phyloP scores from a whole-genome alignment of 2,329 filamentous ascomycete species.

The Xylariaceae sp. region DNA sequence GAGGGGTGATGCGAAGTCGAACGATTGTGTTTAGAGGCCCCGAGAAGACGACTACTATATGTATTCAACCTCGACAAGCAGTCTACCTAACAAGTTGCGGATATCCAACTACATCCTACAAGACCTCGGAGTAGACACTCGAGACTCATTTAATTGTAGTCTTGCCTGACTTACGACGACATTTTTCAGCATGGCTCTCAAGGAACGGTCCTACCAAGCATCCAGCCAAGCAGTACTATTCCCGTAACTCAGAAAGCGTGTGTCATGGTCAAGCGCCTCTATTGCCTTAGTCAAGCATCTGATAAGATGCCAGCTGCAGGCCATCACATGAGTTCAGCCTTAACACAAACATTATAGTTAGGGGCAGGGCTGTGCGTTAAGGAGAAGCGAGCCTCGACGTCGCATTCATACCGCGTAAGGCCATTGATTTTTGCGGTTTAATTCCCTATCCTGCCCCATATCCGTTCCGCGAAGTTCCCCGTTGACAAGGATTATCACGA shows the following conservation, averaged over 20 bases:
- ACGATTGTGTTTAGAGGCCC: neutral
- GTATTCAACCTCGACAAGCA: neutral
- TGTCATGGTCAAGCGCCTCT: slow-evolving; percentile 7
- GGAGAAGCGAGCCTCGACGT: slow-evolving; percentile 3
- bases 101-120: neutral
- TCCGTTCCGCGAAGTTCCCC: neutral
- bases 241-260: slow-evolving; percentile 2
- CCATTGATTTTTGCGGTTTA: neutral
- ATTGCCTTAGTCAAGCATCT: slow-evolving; percentile 13
- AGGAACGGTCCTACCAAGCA: neutral
- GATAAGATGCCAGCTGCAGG: neutral
- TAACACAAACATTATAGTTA: slow-evolving; percentile 15
- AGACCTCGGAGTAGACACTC: neutral
- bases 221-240: slow-evolving; percentile 13
- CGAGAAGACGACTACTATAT: neutral
- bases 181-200: neutral
- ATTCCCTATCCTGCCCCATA: neutral
- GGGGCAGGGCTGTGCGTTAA: neutral
- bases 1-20: neutral
- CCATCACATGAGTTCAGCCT: neutral
- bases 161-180: neutral
- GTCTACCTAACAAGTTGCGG: slow-evolving; percentile 4
- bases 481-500: neutral
- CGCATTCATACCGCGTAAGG: neutral
- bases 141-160: neutral